Evolutionary conservation across 495 filamentous ascomycete genomes (phyloP), one percentile per base, ranked within the genome.

Genomic region (Podospora appendiculata): DNA sequence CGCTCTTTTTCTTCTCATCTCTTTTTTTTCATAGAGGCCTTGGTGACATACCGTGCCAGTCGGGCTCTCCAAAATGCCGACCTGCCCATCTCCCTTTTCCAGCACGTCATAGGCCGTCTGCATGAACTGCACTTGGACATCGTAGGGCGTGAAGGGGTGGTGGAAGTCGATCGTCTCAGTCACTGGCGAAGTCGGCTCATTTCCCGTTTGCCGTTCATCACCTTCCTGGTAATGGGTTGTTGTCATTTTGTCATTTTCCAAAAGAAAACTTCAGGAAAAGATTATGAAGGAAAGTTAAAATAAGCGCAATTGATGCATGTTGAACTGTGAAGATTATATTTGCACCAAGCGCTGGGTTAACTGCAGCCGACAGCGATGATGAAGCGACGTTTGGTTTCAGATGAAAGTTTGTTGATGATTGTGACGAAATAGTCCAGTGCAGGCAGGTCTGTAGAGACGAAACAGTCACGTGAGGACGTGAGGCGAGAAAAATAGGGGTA

Each of bases 31-130:
- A 41, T 32, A 5, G 2, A 2, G 25, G 25, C 5, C 25, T 25
- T 5, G 5, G 5, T 5, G 32, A 64, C 73, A 45, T 70, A 82
- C 82, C 11, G 80, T 83, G 19, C 80, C 93, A 52, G 93, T 97
- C 42, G 93, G 93, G 50, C 88, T 94, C 66, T 98, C 93, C 45
- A 98, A 85, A 50, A 98, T 90, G 14, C 89, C 93, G 34, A 96
- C 77, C 48, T 75, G 88, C 4, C 88, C 87, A 40, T 71, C 83
- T 25, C 88, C 87, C 42, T 82, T 73, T 58, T 95, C 85, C 32
- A 97, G 79, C 45, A 88, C 88, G 32, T 80, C 69, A 58, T 97
- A 98, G 10, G 94, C 75, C 2, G 87, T 80, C 47, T 77, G 82
- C 93, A 98, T 98, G 62, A 98, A 93, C 54, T 89, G 72, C 32